phyloP scores from a whole-genome alignment of 257 asterid genomes.

The Ballota nigra region DNA sequence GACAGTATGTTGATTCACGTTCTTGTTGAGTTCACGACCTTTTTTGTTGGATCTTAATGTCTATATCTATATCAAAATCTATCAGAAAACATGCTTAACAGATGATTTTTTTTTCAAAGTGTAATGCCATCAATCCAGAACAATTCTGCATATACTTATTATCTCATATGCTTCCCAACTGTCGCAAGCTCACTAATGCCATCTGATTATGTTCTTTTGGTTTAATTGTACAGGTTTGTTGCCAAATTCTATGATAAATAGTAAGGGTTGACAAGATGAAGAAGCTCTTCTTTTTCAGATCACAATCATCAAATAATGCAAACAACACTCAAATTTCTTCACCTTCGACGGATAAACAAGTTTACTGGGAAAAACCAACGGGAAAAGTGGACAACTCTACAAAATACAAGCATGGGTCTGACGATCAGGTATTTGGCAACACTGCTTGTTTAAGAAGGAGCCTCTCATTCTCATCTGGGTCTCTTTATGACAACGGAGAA shows the following conservation, averaged over 20 bases:
- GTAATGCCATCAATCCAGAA: slow-evolving; percentile 7
- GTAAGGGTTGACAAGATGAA: slow-evolving; percentile 58
- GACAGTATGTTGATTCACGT: background rate
- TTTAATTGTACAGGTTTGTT: slow-evolving; percentile 19
- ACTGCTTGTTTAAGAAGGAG: slow-evolving; percentile 82
- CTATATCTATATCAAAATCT: background rate
- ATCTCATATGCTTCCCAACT: slow-evolving; percentile 9
- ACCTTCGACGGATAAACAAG: slow-evolving; percentile 63
- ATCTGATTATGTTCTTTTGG: background rate
- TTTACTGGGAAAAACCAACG: slow-evolving; percentile 50
- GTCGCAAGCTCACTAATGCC: slow-evolving; percentile 10
- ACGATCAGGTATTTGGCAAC: slow-evolving; percentile 35
- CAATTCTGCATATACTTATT: slow-evolving; percentile 15
- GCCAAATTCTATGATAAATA: slow-evolving; percentile 29
- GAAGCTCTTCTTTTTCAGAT: slow-evolving; percentile 85
- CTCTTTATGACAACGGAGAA: slow-evolving; percentile 48
- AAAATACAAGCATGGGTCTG: slow-evolving; percentile 46
- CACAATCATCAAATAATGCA: slow-evolving; percentile 44
- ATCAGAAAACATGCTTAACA: background rate
- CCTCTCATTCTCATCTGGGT: slow-evolving; percentile 79
- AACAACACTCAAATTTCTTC: slow-evolving; percentile 49
- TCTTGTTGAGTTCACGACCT: background rate
- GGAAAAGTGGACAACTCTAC: slow-evolving; percentile 42
- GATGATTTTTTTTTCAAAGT: background rate
- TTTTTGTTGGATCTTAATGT: slow-evolving; percentile 7